Base-by-base conservation (phyloP, 495 filamentous ascomycete species). In the Talaromyces borbonicus region DNA sequence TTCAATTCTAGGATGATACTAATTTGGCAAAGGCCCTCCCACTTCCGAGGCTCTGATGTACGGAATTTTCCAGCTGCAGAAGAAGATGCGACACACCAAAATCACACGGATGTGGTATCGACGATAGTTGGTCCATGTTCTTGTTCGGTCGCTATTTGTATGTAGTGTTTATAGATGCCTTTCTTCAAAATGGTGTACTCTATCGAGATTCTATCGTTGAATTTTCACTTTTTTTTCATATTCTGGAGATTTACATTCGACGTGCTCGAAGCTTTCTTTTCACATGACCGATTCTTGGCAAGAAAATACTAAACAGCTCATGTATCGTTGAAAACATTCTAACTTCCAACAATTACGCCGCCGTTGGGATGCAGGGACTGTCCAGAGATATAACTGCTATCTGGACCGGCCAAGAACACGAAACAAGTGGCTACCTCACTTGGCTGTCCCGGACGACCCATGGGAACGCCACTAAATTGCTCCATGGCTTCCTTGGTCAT, bases 1-100 rank as follows among this genome's bases (percentile, higher is more conserved):
- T 14, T 33, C 31, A 8, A 16, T 39, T 16, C 5, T 11, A 14
- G 11, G 23, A 49, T 27, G 31, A 27, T 49, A 23, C 43, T 43
- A 52, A 60, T 68, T 38, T 63, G 50, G 15, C 25, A 8, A 44
- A 73, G 67, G 67, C 70, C 90, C 90, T 38, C 90, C 90, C 19
- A 95, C 90, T 7, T 80, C 78, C 46, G 90, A 96, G 69, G 90
- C 88, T 41, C 68, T 96, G 51, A 93, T 94, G 85, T 94, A 93
- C 64, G 89, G 87, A 33, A 87, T 93, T 56, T 86, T 93, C 66
- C 87, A 90, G 66, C 75, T 93, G 51, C 87, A 93, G 72, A 84
- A 90, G 72, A 94, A 93, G 77, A 89, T 88, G 84, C 72, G 86
- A 63, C 78, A 90, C 60, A 92, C 88, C 25, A 64, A 67, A 43